Evolutionary conservation across 73 alveolate genomes (phyloP).

Genomic region (Paramecium primaurelia): DNA sequence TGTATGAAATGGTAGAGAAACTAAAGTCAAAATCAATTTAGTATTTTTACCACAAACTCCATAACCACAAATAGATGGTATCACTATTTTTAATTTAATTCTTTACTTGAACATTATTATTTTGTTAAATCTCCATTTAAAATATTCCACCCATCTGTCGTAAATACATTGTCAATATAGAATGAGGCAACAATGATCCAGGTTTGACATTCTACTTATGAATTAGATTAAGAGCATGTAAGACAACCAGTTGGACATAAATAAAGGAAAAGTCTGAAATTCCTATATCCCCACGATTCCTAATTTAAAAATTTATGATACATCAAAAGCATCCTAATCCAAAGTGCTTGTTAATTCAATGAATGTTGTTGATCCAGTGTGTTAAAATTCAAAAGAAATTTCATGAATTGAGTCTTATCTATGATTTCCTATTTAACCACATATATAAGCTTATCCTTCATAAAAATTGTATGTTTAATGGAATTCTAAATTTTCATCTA

Average conservation of each 20-base stretch:
- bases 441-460: not conserved
- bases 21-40: not conserved
- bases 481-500: not conserved
- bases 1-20: not conserved
- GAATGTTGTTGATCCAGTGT: not conserved
- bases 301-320: not conserved
- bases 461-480: too few relatives aligned
- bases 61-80: not conserved
- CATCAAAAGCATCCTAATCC: not conserved
- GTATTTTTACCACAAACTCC: not conserved
- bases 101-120: not conserved
- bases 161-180: not conserved
- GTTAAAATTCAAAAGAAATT: not conserved
- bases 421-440: not conserved
- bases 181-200: not conserved
- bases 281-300: not conserved
- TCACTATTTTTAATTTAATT: not conserved
- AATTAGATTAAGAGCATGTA: not conserved
- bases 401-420: not conserved
- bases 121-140: not conserved
- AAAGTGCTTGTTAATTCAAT: not conserved
- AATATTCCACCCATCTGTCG: not conserved
- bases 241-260: not conserved
- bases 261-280: not conserved
- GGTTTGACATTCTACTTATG: not conserved